phyloP scores from a whole-genome alignment of 1,139 yeast genomes.

The Nakaseomyces delphensis region DNA sequence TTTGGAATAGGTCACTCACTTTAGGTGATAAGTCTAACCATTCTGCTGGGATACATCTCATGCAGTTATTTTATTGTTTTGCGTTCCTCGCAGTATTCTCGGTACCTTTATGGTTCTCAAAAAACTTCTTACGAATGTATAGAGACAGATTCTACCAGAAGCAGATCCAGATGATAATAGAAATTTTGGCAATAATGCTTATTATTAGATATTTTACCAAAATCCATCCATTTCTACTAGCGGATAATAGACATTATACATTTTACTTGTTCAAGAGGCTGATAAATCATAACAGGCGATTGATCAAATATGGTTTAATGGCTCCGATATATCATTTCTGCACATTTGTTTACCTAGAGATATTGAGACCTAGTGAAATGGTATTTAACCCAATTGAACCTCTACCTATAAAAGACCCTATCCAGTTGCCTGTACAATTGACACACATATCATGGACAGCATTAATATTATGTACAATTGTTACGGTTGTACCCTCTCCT shows the following conservation, averaged over 20 bases:
- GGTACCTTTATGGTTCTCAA: constrained; percentile 58
- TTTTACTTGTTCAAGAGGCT: constrained; percentile 72
- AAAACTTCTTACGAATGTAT: constrained; percentile 35
- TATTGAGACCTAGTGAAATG: constrained; percentile 32
- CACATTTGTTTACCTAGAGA: constrained; percentile 40
- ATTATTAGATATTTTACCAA: constrained; percentile 55
- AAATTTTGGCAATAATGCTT: constrained; percentile 37
- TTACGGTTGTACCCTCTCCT: constrained; percentile 79
- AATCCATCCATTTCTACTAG: constrained; percentile 81
- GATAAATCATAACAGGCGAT: constrained; percentile 38
- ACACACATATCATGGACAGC: constrained; percentile 39
- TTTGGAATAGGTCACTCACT: constrained; percentile 66
- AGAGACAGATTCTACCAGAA: constrained; percentile 23
- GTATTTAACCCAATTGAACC: constrained; percentile 31
- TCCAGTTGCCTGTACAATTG: constrained; percentile 34
- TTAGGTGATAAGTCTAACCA: constrained; percentile 86
- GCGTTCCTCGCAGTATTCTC: constrained; percentile 56
- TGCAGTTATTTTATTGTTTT: constrained; percentile 73
- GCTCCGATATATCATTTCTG: constrained; percentile 70
- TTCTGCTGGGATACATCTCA: constrained; percentile 56
- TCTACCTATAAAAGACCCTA: constrained; percentile 30
- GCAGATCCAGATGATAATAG: constrained; percentile 28
- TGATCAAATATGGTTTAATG: constrained; percentile 32
- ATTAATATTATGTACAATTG: constrained; percentile 43
- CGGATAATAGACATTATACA: constrained; percentile 91